A percentile compares a stretch with the other conserved stretches of the same genome.
Evolutionary conservation across 495 filamentous ascomycete species (phyloP).

Genomic region (Aspergillus ostianus): DNA sequence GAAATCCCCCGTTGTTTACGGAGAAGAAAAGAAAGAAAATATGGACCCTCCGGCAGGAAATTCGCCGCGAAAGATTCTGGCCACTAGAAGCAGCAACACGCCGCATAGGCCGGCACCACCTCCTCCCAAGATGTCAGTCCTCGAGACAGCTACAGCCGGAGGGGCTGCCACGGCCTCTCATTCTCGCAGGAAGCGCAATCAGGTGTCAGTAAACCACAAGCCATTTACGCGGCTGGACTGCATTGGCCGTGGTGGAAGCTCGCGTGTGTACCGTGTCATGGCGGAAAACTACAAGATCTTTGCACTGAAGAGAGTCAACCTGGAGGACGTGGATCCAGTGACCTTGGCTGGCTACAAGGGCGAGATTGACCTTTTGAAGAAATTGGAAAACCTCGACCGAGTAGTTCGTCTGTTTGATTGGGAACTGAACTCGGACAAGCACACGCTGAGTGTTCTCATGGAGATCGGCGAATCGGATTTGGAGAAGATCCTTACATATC

Average conservation of each 20-base stretch:
- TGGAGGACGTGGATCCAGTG: constrained; percentile 83
- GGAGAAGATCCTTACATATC: constrained; percentile 75
- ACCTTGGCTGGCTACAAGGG: constrained; percentile 90
- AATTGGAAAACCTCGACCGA: constrained; percentile 77
- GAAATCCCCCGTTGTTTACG: constrained; percentile 51
- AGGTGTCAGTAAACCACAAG: constrained; percentile 86
- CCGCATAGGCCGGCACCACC: constrained; percentile 77
- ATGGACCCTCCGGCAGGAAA: constrained; percentile 44
- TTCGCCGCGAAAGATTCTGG: constrained; percentile 68
- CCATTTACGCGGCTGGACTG: constrained; percentile 84
- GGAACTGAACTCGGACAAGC: constrained; percentile 87
- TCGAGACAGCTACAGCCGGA: constrained; percentile 86
- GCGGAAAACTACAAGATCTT: constrained; percentile 94
- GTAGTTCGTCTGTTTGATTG: constrained; percentile 89
- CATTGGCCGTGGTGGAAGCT: constrained; percentile 87
- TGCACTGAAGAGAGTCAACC: constrained; percentile 86
- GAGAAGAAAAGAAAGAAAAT: constrained; percentile 46
- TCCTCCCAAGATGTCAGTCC: constrained; percentile 91
- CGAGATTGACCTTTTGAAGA: constrained; percentile 89
- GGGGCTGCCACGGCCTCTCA: constrained; percentile 72
- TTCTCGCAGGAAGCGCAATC: constrained; percentile 68
- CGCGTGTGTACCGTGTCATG: constrained; percentile 93
- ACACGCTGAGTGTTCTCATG: constrained; percentile 89
- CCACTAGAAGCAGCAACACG: constrained; percentile 75
- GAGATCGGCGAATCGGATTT: constrained; percentile 97